Base-by-base conservation (phyloP, 2,329 filamentous ascomycete species). In the Bretziella fagacearum region DNA sequence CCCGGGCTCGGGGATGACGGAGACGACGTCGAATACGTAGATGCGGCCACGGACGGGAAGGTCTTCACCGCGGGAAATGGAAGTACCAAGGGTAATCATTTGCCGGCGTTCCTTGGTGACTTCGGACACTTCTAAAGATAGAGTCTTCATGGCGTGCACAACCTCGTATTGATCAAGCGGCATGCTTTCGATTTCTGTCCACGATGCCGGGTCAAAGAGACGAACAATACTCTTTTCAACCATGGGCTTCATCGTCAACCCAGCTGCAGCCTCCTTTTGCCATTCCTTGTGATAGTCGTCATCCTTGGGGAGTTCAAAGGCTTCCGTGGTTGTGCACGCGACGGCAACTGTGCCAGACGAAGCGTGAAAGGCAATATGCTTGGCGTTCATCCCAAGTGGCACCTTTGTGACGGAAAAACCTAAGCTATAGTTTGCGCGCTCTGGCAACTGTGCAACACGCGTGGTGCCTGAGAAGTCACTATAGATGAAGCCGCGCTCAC, bases 121-220 rank as follows among this genome's bases (percentile, higher is more conserved):
- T 62, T 98, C 91, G 0, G 87, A 95, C 6, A 93, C 71, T 61
- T 96, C 91, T 11, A 98, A 73, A 47, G 82, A 81, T 32, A 96
- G 70, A 3, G 81, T 80, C 59, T 89, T 79, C 56, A 96, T 74
- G 52, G 81, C 84, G 58, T 91, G 79, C 11, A 93, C 69, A 10
- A 77, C 73, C 62, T 95, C 89, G 52, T 72, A 79, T 0, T 74
- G 65, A 46, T 87, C 83, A 53, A 94, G 70, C 36, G 77, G 67
- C 45, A 86, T 67, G 20, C 71, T 77, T 58, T 94, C 83, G 49
- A 96, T 81, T 30, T 87, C 69, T 0, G 74, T 74, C 77, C 84
- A 87, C 3, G 76, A 85, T 39, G 70, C 69, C 0, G 85, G 81
- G 53, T 79, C 87, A 47, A 95, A 65, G 11, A 98, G 69, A 58